These are phyloP conservation scores for Chlorokybus atmophyticus DNA, from an alignment of 139 green algal species.

Conservation along the genomic window DNA sequence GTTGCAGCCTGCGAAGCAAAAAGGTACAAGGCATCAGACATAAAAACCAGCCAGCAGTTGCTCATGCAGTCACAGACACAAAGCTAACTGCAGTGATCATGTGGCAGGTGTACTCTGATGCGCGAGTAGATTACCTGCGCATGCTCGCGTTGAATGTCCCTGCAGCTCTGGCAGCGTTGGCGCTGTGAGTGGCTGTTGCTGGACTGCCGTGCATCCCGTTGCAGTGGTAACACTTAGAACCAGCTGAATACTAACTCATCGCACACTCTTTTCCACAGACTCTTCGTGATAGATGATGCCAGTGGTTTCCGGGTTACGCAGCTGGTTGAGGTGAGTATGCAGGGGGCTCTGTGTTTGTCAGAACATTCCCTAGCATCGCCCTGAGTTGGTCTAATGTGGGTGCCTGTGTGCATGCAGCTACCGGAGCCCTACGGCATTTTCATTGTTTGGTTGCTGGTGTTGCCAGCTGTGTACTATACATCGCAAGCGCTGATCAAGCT, in stretches of 20 bases:
- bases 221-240: too few relatives aligned
- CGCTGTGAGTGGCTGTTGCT: constrained; percentile 17
- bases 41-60: too few relatives aligned
- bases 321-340: constrained; percentile 22
- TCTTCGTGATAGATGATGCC: constrained; percentile 33
- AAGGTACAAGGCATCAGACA: constrained; percentile 8
- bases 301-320: constrained; percentile 36
- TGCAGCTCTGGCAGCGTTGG: constrained; percentile 14
- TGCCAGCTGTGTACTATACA: constrained; percentile 28
- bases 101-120: constrained; percentile 29
- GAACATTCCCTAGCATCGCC: background rate
- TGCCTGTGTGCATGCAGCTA: constrained; percentile 27
- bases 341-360: background rate
- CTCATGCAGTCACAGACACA: constrained; percentile 8
- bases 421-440: constrained; percentile 33
- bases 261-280: too few relatives aligned
- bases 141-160: constrained; percentile 37
- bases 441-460: constrained; percentile 26
- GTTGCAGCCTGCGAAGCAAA: constrained; percentile 21
- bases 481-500: constrained; percentile 17
- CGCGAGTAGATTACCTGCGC: constrained; percentile 27
- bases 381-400: too few relatives aligned
- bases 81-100: background rate
- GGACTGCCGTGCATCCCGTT: too few relatives aligned
- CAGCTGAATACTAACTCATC: too few relatives aligned